These are phyloP conservation scores for Pythium dissotocum DNA, from an alignment of 352 stramenopile genomes.

Conservation along the genomic window DNA sequence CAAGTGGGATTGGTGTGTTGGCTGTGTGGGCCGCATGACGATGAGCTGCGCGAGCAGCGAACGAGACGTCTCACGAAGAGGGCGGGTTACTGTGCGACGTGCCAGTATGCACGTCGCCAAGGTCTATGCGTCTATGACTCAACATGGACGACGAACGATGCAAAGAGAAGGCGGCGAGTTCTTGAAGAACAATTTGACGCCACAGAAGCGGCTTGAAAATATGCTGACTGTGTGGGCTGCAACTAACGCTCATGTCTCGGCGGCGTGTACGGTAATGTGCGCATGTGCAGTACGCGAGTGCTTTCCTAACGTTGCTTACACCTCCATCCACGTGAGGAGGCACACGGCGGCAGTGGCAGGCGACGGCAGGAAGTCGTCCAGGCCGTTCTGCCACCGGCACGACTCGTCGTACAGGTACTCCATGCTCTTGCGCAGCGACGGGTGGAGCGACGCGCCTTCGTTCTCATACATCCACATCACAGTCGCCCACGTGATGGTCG, in stretches of 20 bases:
- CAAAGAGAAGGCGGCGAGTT: neutral
- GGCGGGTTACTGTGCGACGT: too few species aligned
- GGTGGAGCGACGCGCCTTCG: constrained; percentile 70
- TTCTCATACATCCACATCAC: constrained; percentile 91
- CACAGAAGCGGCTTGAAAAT: neutral
- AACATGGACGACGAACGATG: neutral
- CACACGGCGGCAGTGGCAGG: constrained; percentile 65
- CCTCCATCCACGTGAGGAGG: constrained; percentile 56
- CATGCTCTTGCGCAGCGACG: constrained; percentile 86
- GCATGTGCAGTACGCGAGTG: neutral
- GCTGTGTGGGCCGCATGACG: too few species aligned
- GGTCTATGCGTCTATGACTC: neutral
- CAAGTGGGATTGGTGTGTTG: neutral
- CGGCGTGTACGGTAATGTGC: neutral
- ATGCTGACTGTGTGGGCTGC: neutral
- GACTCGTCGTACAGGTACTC: constrained; percentile 89
- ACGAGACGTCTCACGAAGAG: neutral
- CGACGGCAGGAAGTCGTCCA: constrained; percentile 81
- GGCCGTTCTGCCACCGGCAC: constrained; percentile 63
- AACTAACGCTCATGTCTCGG: neutral
- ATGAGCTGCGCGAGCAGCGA: neutral
- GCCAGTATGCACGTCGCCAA: neutral
- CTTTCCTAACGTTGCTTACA: constrained; percentile 35
- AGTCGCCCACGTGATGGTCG: constrained; percentile 70
- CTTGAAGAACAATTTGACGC: neutral